Evolutionary conservation across 1,284 basidiomycete genomes (phyloP).

Genomic region (Sanghuangporus weigelae): DNA sequence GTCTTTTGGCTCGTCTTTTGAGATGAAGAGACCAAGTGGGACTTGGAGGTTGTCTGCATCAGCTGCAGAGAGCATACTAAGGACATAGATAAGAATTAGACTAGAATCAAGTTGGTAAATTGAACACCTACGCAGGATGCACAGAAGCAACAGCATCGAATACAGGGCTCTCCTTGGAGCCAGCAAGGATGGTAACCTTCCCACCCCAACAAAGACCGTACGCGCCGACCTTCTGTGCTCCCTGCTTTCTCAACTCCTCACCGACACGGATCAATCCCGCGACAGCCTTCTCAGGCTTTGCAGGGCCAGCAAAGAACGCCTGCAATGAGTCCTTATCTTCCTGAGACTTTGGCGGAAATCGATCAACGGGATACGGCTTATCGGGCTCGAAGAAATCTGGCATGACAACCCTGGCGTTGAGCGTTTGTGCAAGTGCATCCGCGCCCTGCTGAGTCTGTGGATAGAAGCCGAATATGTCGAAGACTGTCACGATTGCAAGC

Average conservation of each 20-base stretch:
- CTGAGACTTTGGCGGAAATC: slow-evolving; percentile 49
- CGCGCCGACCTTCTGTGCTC: slow-evolving; percentile 42
- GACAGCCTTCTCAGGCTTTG: slow-evolving; percentile 39
- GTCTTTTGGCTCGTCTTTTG: slow-evolving; percentile 53
- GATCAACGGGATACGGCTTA: slow-evolving; percentile 42
- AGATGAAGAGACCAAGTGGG: slow-evolving; percentile 56
- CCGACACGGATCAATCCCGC: slow-evolving; percentile 44
- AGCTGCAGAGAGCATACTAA: slow-evolving; percentile 50
- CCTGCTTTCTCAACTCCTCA: slow-evolving; percentile 39
- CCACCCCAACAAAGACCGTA: slow-evolving; percentile 64
- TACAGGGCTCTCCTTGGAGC: slow-evolving; percentile 31
- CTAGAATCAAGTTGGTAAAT: neutral
- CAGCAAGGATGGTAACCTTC: slow-evolving; percentile 45
- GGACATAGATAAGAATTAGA: neutral
- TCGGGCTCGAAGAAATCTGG: slow-evolving; percentile 61
- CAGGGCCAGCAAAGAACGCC: slow-evolving; percentile 48
- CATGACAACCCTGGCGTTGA: slow-evolving; percentile 53
- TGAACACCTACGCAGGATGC: slow-evolving; percentile 46
- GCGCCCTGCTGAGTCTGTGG: slow-evolving; percentile 59
- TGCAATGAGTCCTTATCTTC: slow-evolving; percentile 46
- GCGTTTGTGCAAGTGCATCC: slow-evolving; percentile 50
- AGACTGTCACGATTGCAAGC: slow-evolving; percentile 52
- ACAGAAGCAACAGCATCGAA: slow-evolving; percentile 47
- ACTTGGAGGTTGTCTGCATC: slow-evolving; percentile 49
- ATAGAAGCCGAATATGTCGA: slow-evolving; percentile 50